phyloP scores from a whole-genome alignment of 805 yeast species.

The Sugiyamaella mastotermitis region DNA sequence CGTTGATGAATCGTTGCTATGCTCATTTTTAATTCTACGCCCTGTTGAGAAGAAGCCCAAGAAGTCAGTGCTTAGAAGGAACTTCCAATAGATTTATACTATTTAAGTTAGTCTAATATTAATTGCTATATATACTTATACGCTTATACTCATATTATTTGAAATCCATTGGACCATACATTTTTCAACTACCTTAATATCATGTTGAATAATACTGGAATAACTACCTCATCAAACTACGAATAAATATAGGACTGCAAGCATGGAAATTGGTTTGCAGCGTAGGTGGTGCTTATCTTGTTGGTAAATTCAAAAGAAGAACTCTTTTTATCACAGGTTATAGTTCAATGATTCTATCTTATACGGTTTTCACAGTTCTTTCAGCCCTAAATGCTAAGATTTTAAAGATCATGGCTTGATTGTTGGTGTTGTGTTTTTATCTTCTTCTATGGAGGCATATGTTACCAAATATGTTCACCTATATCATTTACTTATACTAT shows the following conservation, averaged over 20 bases:
- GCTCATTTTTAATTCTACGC: slow-evolving; percentile 87
- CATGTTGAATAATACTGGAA: slow-evolving; percentile 49
- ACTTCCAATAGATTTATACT: no score
- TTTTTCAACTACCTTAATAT: slow-evolving; percentile 44
- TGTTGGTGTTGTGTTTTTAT: slow-evolving; percentile 14
- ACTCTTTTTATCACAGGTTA: slow-evolving; percentile 16
- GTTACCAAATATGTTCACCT: slow-evolving; percentile 14
- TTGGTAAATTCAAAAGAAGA: slow-evolving; percentile 12
- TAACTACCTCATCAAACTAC: slow-evolving; percentile 27
- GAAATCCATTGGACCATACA: no score
- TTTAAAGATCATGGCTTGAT: slow-evolving; percentile 7
- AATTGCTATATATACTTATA: slow-evolving; percentile 1
- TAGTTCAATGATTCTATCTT: slow-evolving; percentile 12
- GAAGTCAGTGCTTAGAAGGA: slow-evolving; percentile 60
- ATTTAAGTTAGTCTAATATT: no score
- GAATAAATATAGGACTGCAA: slow-evolving; percentile 12
- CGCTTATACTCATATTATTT: no score
- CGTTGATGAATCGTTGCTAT: slow-evolving; percentile 90
- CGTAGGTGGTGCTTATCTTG: slow-evolving; percentile 7
- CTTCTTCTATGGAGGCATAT: slow-evolving; percentile 10
- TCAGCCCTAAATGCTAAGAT: slow-evolving; percentile 33
- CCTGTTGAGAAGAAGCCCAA: slow-evolving; percentile 98
- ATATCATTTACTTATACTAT: slow-evolving; percentile 17
- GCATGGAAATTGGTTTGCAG: slow-evolving; percentile 6
- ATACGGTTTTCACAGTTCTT: slow-evolving; percentile 41